Evolutionary conservation across 306 rosid species (phyloP).

Genomic region (Trifolium dubium): DNA sequence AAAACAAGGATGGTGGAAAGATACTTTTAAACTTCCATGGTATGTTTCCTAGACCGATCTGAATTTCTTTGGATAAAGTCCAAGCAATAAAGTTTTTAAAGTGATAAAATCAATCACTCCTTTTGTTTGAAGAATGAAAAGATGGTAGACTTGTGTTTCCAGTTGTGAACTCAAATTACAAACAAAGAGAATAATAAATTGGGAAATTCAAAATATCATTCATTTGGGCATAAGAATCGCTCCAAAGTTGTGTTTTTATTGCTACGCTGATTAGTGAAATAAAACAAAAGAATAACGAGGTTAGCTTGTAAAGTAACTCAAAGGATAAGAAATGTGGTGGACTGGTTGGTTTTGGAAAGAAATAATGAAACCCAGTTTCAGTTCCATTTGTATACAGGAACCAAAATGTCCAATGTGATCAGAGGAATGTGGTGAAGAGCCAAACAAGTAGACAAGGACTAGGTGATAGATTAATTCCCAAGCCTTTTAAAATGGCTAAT

Average conservation of each 20-base stretch:
- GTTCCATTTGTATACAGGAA: too few species aligned
- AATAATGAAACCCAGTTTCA: too few species aligned
- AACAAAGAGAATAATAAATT: slow-evolving; percentile 10
- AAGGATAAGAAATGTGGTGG: too few species aligned
- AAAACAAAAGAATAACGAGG: too few species aligned
- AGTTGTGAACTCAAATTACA: background rate
- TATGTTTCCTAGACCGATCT: slow-evolving; percentile 48
- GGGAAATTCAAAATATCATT: background rate
- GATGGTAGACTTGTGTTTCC: slow-evolving; percentile 11
- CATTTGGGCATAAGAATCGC: background rate
- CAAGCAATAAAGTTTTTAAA: slow-evolving; percentile 21
- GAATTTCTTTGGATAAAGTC: slow-evolving; percentile 35
- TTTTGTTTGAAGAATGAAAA: background rate
- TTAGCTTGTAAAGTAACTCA: too few species aligned
- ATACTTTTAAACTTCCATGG: slow-evolving; percentile 97
- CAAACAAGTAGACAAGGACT: too few species aligned
- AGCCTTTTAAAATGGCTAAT: too few species aligned
- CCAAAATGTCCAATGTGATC: too few species aligned
- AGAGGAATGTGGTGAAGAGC: too few species aligned
- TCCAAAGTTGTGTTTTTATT: background rate
- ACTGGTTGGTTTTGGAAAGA: too few species aligned
- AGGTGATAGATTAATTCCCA: too few species aligned
- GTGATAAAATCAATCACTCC: slow-evolving; percentile 24
- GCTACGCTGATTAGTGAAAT: too few species aligned
- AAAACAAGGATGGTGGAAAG: slow-evolving; percentile 99